Base-by-base conservation (phyloP, 1,139 yeast species). In the Saccharomyces hybrid region DNA sequence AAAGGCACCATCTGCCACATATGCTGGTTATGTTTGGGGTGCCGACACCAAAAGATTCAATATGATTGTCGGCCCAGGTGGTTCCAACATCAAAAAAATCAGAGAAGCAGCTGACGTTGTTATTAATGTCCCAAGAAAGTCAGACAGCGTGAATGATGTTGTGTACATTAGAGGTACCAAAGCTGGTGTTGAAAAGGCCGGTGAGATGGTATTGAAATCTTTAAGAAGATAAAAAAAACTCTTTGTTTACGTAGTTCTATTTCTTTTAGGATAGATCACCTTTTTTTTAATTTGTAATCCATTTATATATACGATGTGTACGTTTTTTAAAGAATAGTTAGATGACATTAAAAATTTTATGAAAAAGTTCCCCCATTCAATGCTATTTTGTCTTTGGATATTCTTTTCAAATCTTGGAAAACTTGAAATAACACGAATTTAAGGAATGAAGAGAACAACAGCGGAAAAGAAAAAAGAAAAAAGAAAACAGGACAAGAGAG, bases 61-160 rank as follows among this genome's bases (percentile, higher is more conserved):
- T 55, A 79, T 78, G 70, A 76, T 88, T 52, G 79, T 88, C 62
- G 96, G 96, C 8, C 82, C 88, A 14, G 84, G 81, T 62, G 96
- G 96, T 48, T 71, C 82, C 31, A 83, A 79, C 60, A 77, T 88
- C 63, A 82, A 79, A 63, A 74, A 75, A 60, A 78, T 88, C 57
- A 82, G 95, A 71, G 75, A 74, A 47, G 75, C 78, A 59, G 74
- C 85, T 19, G 81, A 79, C 47, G 77, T 87, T 50, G 77, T 80
- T 58, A 79, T 87, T 61, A 76, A 77, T 52, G 81, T 86, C 54
- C 95, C 95, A 59, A 80, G 81, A 70, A 71, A 75, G 46, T 72
- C 70, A 53, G 86, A 83, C 58, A 76, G 77, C 61, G 71, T 75
- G 57, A 74, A 73, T 62, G 74, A 77, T 57, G 76, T 78, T 58